phyloP scores from a whole-genome alignment of 2,329 filamentous ascomycete genomes.

The Teratosphaeria gauchensis region DNA sequence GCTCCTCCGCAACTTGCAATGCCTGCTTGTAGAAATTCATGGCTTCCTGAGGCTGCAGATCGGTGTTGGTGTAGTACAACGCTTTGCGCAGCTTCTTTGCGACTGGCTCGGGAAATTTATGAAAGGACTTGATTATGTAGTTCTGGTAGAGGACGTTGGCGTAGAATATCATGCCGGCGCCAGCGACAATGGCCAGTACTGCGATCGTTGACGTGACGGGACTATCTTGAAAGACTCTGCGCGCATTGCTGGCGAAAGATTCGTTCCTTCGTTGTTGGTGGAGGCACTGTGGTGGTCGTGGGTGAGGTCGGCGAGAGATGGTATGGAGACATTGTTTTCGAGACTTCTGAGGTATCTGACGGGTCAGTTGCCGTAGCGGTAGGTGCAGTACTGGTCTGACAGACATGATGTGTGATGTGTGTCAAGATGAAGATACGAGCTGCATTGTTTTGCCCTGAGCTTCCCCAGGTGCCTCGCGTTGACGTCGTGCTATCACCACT shows the following conservation, averaged over 20 bases:
- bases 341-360: not conserved
- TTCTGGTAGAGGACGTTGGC: slow-evolving; percentile 38
- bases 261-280: slow-evolving; percentile 6
- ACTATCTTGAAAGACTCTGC: slow-evolving; percentile 27
- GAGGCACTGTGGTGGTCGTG: slow-evolving; percentile 6
- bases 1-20: slow-evolving; percentile 59
- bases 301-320: slow-evolving; percentile 2
- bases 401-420: slow-evolving; percentile 23
- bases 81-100: slow-evolving; percentile 73
- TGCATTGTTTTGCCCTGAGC: not conserved
- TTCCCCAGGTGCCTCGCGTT: not conserved
- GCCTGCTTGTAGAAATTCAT: slow-evolving; percentile 77
- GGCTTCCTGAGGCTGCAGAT: slow-evolving; percentile 64
- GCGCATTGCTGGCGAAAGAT: slow-evolving; percentile 17
- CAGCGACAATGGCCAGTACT: slow-evolving; percentile 24
- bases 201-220: slow-evolving; percentile 31
- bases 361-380: slow-evolving; percentile 10
- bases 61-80: slow-evolving; percentile 74
- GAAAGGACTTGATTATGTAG: slow-evolving; percentile 40
- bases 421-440: not conserved
- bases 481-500: not conserved
- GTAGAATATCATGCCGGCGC: slow-evolving; percentile 32
- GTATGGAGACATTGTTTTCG: slow-evolving; percentile 10
- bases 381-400: slow-evolving; percentile 21
- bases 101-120: slow-evolving; percentile 57